These are phyloP conservation scores for Coffea eugenioides DNA, from an alignment of 257 asterid species.

Conservation along the genomic window DNA sequence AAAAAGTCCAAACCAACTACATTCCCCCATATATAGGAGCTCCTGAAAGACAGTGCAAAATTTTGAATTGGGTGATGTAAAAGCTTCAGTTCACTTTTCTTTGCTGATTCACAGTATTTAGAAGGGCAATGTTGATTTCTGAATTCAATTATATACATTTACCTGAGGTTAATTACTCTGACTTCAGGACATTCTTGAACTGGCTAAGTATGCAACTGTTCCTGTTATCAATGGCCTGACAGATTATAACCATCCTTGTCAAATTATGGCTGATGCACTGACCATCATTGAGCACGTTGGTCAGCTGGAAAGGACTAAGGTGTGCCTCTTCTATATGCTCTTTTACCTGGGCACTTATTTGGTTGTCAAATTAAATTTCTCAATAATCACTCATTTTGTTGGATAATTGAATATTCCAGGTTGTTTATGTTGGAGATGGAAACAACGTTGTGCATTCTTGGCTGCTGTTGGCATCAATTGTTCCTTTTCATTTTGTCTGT, in stretches of 20 bases:
- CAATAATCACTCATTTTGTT: neutral
- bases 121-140: neutral
- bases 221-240: slow-evolving; percentile 95
- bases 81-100: neutral
- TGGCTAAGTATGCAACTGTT: slow-evolving; percentile 76
- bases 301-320: slow-evolving; percentile 85
- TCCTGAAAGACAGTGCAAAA: neutral
- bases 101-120: neutral
- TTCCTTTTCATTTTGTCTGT: slow-evolving; percentile 93
- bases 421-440: slow-evolving; percentile 96
- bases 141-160: neutral
- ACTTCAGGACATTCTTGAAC: slow-evolving; percentile 84
- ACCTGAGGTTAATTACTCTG: slow-evolving; percentile 10
- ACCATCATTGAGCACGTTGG: slow-evolving; percentile 91
- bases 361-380: neutral
- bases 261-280: slow-evolving; percentile 98
- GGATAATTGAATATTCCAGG: slow-evolving; percentile 42
- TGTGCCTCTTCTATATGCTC: slow-evolving; percentile 22
- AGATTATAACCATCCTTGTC: slow-evolving; percentile 94
- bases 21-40: neutral
- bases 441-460: slow-evolving; percentile 97
- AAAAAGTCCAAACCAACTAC: too few relatives aligned
- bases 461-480: slow-evolving; percentile 72
- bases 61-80: neutral
- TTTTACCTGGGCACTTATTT: neutral